Conservation (phyloP, 805 yeast species). For the Starmerella scarabaei region DNA sequence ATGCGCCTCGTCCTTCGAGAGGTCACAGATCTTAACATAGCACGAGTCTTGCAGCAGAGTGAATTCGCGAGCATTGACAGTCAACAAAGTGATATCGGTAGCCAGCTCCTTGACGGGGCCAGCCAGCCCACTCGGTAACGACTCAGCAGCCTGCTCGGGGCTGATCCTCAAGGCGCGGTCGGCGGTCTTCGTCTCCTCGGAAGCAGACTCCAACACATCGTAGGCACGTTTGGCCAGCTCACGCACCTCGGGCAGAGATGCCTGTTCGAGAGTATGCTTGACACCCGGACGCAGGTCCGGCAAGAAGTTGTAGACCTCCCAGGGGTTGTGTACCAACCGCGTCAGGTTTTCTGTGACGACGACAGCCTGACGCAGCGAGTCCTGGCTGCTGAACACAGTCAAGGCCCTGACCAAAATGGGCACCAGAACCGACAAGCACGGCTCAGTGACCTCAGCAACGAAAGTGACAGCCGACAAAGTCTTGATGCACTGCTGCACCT, state of each 20-base stretch:
- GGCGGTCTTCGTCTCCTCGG: constrained; percentile 60
- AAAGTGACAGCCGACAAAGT: constrained; percentile 86
- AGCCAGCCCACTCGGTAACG: constrained; percentile 24
- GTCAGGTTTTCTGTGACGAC: constrained; percentile 92
- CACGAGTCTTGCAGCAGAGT: constrained; percentile 20
- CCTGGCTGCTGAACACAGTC: constrained; percentile 80
- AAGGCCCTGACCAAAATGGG: constrained; percentile 87
- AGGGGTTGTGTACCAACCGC: constrained; percentile 82
- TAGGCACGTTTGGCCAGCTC: constrained; percentile 81
- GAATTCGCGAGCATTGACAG: constrained; percentile 31
- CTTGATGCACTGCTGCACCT: constrained; percentile 80
- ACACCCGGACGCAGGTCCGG: constrained; percentile 88
- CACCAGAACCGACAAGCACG: constrained; percentile 76
- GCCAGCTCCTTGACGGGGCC: constrained; percentile 33
- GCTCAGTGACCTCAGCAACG: constrained; percentile 97
- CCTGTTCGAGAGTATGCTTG: constrained; percentile 72
- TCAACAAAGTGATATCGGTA: constrained; percentile 24
- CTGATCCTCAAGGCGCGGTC: constrained; percentile 44
- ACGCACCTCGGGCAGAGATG: constrained; percentile 93
- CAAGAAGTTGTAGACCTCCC: constrained; percentile 78
- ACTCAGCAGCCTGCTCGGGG: constrained; percentile 37
- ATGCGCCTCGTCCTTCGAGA: constrained; percentile 27
- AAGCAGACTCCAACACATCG: constrained; percentile 68
- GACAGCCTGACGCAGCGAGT: constrained; percentile 91
- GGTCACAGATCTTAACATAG: constrained; percentile 39